A percentile compares a stretch with the other conserved stretches of the same genome.
Evolutionary conservation across 202 grass and related monocot species (phyloP).

Genomic region (Setaria italica): DNA sequence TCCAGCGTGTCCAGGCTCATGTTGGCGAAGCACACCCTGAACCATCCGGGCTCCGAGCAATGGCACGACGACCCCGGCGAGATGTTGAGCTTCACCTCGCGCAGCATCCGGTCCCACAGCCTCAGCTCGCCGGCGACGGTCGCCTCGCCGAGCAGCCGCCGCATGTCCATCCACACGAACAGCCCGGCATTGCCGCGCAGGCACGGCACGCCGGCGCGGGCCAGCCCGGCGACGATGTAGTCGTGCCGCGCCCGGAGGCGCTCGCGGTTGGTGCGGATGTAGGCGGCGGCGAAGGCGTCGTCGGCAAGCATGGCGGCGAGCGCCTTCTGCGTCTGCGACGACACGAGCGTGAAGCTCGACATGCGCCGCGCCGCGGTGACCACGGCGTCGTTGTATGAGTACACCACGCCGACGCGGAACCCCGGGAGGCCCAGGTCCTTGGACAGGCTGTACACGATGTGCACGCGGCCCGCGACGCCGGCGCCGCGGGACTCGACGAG

Average conservation of each 20-base stretch:
- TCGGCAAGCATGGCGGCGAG: conserved; percentile 80
- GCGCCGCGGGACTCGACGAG: conserved; percentile 58
- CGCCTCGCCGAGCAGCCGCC: conserved; percentile 46
- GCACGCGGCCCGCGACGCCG: conserved; percentile 57
- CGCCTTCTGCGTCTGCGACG: conserved; percentile 93
- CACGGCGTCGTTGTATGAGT: conserved; percentile 87
- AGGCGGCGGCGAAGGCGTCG: conserved; percentile 51
- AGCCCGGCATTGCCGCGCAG: conserved; percentile 77
- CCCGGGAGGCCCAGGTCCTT: conserved; percentile 96
- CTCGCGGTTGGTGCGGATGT: conserved; percentile 72
- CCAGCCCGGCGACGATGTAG: conserved; percentile 60
- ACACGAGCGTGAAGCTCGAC: conserved; percentile 98
- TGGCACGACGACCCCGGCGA: conserved; percentile 95
- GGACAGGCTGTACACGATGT: conserved; percentile 98
- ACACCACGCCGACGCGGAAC: conserved; percentile 79
- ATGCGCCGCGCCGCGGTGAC: conserved; percentile 84
- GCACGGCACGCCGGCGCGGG: conserved; percentile 67
- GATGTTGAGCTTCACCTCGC: conserved; percentile 81
- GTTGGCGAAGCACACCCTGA: conserved; percentile 97
- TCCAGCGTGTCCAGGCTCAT: conserved; percentile 89
- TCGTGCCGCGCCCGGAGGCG: conserved; percentile 69
- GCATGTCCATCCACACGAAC: conserved; percentile 96
- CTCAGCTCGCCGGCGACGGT: conserved; percentile 64
- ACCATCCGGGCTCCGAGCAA: conserved; percentile 92
- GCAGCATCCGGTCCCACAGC: conserved; percentile 74